Evolutionary conservation across 225 moss, liverwort and hornwort genomes (phyloP).

Genomic region (Ulota crispa): DNA sequence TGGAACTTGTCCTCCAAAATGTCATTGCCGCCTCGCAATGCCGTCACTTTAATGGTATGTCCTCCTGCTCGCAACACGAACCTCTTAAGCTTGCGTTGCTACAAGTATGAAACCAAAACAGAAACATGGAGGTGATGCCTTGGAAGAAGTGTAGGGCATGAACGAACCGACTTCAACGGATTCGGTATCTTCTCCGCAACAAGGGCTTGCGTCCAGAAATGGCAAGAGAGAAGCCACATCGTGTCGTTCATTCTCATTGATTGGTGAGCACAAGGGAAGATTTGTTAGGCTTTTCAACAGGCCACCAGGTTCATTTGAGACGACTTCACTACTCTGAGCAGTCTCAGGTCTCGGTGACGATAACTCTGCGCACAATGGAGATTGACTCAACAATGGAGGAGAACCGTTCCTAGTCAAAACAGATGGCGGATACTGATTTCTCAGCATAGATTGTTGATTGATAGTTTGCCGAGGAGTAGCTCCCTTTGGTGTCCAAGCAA

Average conservation of each 20-base stretch:
- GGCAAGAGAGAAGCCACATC: conserved; percentile 12
- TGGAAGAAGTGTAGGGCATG: neutral
- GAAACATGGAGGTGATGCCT: neutral
- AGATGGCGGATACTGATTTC: neutral
- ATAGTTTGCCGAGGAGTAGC: neutral
- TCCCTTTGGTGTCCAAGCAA: conserved; percentile 5
- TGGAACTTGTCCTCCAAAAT: conserved; percentile 46
- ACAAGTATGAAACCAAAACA: neutral
- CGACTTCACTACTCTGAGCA: conserved; percentile 10
- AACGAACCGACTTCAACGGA: conserved; percentile 45
- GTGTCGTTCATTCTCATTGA: conserved; percentile 19
- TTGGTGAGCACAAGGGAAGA: conserved; percentile 1
- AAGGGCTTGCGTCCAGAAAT: conserved; percentile 20
- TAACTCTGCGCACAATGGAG: conserved; percentile 23
- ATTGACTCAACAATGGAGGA: conserved; percentile 32
- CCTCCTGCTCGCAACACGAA: conserved; percentile 27
- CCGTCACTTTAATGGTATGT: conserved; percentile 36
- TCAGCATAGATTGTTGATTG: conserved; percentile 1
- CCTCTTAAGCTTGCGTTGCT: neutral
- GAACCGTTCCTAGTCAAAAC: neutral
- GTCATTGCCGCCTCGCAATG: conserved; percentile 17
- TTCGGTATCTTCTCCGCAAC: conserved; percentile 25
- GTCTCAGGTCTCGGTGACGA: neutral
- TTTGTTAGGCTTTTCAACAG: neutral
- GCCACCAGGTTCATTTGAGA: conserved; percentile 6